These are phyloP conservation scores for Triticum turgidum DNA, from an alignment of 176 grass and related monocot genomes.

Conservation along the genomic window DNA sequence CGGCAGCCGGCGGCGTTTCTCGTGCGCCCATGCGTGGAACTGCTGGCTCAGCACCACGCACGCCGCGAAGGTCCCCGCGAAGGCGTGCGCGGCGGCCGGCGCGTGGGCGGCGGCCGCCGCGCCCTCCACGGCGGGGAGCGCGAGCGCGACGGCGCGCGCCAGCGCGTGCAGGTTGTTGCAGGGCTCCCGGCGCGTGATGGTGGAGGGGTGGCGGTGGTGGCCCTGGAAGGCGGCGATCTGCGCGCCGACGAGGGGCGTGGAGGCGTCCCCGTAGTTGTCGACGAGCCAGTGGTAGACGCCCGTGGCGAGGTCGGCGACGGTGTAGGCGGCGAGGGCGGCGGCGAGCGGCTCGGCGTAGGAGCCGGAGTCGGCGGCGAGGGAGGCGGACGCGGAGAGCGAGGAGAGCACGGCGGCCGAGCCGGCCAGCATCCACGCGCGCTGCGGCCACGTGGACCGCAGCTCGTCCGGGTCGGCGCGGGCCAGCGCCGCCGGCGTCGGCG, in stretches of 20 bases:
- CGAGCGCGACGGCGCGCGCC: conserved; percentile 45
- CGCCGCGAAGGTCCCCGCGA: conserved; percentile 53
- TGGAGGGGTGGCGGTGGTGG: conserved; percentile 73
- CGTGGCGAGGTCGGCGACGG: conserved; percentile 69
- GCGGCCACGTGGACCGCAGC: conserved; percentile 78
- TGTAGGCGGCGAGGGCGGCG: conserved; percentile 48
- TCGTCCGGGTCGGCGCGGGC: conserved; percentile 36
- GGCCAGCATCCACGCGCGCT: conserved; percentile 65
- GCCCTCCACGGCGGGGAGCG: conserved; percentile 28
- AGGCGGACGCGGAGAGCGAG: conserved; percentile 57
- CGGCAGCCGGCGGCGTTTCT: conserved; percentile 56
- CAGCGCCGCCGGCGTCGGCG: neutral
- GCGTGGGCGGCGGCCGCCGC: neutral
- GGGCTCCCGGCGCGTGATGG: conserved; percentile 58
- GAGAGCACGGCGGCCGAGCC: conserved; percentile 64
- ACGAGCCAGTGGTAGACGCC: conserved; percentile 92
- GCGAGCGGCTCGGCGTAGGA: conserved; percentile 33
- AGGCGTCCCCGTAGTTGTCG: conserved; percentile 86
- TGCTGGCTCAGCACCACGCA: conserved; percentile 87
- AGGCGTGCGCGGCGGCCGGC: conserved; percentile 48
- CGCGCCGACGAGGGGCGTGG: conserved; percentile 54
- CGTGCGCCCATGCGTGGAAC: conserved; percentile 91
- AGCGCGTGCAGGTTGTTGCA: conserved; percentile 83
- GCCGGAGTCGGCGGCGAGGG: conserved; percentile 30
- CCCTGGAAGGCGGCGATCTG: conserved; percentile 93